phyloP scores from a whole-genome alignment of 345 rosid genomes.

The Ceriops zippeliana region DNA sequence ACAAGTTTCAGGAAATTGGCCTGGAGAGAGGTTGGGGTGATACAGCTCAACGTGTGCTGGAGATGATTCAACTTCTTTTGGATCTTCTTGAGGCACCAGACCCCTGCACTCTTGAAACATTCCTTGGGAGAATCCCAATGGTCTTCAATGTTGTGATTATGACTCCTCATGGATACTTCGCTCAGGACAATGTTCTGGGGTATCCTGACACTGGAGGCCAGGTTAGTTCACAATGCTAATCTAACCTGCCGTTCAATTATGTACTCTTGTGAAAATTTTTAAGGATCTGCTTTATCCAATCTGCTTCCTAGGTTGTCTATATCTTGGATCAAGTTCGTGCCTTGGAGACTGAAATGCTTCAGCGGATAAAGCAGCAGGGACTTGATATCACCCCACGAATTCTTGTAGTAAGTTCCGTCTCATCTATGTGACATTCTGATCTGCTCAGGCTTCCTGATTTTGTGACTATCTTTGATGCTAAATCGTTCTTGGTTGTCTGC shows the following conservation, averaged over 20 bases:
- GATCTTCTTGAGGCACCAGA: slow-evolving; percentile 93
- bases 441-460: not conserved
- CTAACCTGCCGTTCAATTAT: not conserved
- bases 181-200: slow-evolving; percentile 84
- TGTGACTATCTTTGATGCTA: slow-evolving; percentile 11
- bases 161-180: slow-evolving; percentile 87
- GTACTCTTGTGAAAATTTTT: not conserved
- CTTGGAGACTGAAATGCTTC: slow-evolving; percentile 75
- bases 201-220: slow-evolving; percentile 96
- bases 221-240: slow-evolving; percentile 33
- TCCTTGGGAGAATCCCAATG: slow-evolving; percentile 81
- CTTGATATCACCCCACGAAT: slow-evolving; percentile 73
- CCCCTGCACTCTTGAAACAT: slow-evolving; percentile 76
- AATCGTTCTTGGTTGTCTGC: slow-evolving; percentile 12
- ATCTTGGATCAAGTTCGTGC: slow-evolving; percentile 96
- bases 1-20: slow-evolving; percentile 79
- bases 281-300: not conserved
- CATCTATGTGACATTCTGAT: not conserved
- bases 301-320: slow-evolving; percentile 57
- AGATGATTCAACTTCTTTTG: slow-evolving; percentile 76
- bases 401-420: slow-evolving; percentile 51
- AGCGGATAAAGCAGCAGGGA: slow-evolving; percentile 76
- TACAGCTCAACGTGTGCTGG: slow-evolving; percentile 60
- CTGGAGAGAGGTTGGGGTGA: slow-evolving; percentile 91
- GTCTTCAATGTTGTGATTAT: slow-evolving; percentile 85